phyloP scores from a whole-genome alignment of 257 asterid species.

The Forsythia viridissima region DNA sequence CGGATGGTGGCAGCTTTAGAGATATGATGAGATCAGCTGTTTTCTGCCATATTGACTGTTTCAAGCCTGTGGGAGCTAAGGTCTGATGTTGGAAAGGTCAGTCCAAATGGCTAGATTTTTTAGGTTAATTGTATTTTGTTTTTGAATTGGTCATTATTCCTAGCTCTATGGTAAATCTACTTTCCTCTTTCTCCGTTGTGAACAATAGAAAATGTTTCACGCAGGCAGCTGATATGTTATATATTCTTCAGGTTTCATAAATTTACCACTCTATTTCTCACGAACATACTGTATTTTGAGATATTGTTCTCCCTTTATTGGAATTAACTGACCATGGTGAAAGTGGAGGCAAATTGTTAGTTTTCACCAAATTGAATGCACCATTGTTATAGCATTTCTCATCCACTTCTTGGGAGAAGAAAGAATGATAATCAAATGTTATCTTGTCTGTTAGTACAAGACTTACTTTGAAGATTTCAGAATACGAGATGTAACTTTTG shows the following conservation, averaged over 20 bases:
- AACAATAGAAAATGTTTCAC: not conserved
- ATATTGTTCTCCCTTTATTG: not conserved
- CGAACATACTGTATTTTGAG: not conserved
- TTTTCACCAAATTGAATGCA: no score
- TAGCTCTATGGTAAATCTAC: not conserved
- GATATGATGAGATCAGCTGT: conserved; percentile 88
- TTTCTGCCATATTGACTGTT: conserved; percentile 88
- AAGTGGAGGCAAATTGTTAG: no score
- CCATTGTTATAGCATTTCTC: no score
- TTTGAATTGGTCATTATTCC: not conserved
- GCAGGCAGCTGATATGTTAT: not conserved
- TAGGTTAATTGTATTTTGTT: not conserved
- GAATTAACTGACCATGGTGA: no score
- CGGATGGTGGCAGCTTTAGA: conserved; percentile 73
- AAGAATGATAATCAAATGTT: no score
- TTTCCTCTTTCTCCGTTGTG: not conserved
- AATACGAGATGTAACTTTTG: no score
- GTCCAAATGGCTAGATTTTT: not conserved
- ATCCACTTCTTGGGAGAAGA: no score
- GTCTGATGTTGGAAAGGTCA: conserved; percentile 40
- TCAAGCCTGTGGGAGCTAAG: conserved; percentile 79
- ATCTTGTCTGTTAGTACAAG: no score
- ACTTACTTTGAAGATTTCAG: no score
- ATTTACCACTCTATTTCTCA: not conserved
- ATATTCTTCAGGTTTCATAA: not conserved